Conservation (phyloP, 371 early-diverging fungal species). For the Saksenaea vasiformis region DNA sequence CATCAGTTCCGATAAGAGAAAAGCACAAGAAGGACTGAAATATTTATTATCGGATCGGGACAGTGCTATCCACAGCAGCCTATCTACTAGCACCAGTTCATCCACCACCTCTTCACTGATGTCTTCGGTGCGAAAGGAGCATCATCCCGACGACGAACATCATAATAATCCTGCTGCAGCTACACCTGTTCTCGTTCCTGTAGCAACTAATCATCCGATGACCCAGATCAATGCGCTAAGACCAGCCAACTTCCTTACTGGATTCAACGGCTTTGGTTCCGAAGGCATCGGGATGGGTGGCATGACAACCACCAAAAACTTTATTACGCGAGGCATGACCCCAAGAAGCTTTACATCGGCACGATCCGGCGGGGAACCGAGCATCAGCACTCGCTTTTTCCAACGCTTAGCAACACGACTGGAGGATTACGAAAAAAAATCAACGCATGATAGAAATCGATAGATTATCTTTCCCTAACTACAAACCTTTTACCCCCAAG, state of each 20-base stretch:
- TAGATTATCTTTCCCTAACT: not conserved
- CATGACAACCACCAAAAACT: conserved; percentile 3
- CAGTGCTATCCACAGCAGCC: conserved; percentile 24
- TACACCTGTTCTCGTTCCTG: conserved; percentile 5
- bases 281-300: conserved; percentile 27
- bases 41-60: conserved; percentile 50
- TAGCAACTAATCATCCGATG: conserved; percentile 1
- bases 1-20: conserved; percentile 35
- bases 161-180: conserved; percentile 12
- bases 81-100: conserved; percentile 33
- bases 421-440: conserved; percentile 39
- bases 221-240: conserved; percentile 22
- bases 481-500: not conserved
- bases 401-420: conserved; percentile 44
- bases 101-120: conserved; percentile 26
- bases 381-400: conserved; percentile 51
- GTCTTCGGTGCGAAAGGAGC: conserved; percentile 13
- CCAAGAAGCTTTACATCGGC: conserved; percentile 7
- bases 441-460: conserved; percentile 7
- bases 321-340: conserved; percentile 19
- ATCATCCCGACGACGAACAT: conserved; percentile 3
- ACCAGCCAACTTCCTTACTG: conserved; percentile 47
- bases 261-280: conserved; percentile 35
- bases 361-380: conserved; percentile 27
- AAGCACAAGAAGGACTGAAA: conserved; percentile 51